Base-by-base conservation (phyloP, 495 filamentous ascomycete genomes). In the Talaromyces wortmannii region DNA sequence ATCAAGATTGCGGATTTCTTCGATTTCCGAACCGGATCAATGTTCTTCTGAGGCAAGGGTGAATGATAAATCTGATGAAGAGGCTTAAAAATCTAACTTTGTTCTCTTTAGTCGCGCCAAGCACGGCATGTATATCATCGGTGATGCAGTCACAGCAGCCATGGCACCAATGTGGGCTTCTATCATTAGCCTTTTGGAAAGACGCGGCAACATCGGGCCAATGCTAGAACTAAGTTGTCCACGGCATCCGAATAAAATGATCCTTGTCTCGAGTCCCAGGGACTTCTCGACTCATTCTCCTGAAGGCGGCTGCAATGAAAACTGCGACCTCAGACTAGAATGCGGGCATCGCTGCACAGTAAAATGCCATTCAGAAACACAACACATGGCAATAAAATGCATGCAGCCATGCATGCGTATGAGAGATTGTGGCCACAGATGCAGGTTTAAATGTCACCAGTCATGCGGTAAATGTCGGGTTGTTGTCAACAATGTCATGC, bases 121-220 rank as follows among this genome's bases (percentile, higher is more conserved):
- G 57, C 79, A 92, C 63, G 88, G 89, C 11, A 88, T 92, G 82
- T 92, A 89, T 61, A 78, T 92, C 29, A 80, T 92, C 50, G 87
- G 89, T 12, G 87, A 91, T 68, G 57, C 78, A 6, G 57, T 71
- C 18, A 82, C 86, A 0, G 80, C 77, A 48, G 56, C 51, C 0
- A 61, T 67, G 48, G 76, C 89, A 3, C 59, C 62, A 0, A 91
- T 92, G 86, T 92, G 88, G 89, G 63, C 65, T 4, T 55, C 83
- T 5, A 81, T 92, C 5, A 62, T 86, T 16, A 50, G 61, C 1
- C 74, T 83, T 32, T 62, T 91, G 0, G 58, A 64, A 17, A 55
- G 59, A 1, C 65, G 63, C 3, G 70, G 68, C n/a, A 80, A 77
- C 47, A 68, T 88, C 16, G 84, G 86, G 0, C 63, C 63, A 8